Evolutionary conservation across 2,329 filamentous ascomycete species (phyloP).

Genomic region (Hymenoscyphus infarciens): DNA sequence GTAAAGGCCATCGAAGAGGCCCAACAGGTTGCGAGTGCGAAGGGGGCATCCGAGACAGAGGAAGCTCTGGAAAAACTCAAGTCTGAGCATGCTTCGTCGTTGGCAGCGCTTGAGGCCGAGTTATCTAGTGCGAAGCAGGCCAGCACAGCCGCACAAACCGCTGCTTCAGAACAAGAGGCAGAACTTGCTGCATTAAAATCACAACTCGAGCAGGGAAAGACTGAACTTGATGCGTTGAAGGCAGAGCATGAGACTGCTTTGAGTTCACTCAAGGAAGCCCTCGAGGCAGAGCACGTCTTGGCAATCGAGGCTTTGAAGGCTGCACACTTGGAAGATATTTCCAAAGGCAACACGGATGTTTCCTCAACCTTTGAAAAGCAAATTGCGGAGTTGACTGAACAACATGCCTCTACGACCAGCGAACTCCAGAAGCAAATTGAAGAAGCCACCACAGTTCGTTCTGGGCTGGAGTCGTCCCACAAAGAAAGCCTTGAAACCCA

Average conservation of each 20-base stretch:
- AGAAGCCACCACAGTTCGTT: conserved; percentile 47
- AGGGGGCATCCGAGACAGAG: conserved; percentile 37
- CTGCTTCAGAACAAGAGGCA: conserved; percentile 36
- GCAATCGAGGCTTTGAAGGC: conserved; percentile 49
- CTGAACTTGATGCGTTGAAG: conserved; percentile 29
- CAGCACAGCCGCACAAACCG: conserved; percentile 34
- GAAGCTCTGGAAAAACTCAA: conserved; percentile 50
- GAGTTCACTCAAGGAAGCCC: conserved; percentile 46
- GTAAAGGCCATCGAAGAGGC: conserved; percentile 33
- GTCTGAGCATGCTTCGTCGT: conserved; percentile 34
- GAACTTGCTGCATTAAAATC: conserved; percentile 33
- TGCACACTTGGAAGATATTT: conserved; percentile 50
- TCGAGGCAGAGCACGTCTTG: conserved; percentile 49
- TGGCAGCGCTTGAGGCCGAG: conserved; percentile 36
- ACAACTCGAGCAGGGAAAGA: conserved; percentile 41
- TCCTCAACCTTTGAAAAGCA: conserved; percentile 46
- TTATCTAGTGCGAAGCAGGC: conserved; percentile 48
- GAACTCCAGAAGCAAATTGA: conserved; percentile 55
- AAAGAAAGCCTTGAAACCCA: conserved; percentile 45
- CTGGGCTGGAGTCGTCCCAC: conserved; percentile 44
- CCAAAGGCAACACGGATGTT: conserved; percentile 43
- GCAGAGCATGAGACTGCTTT: conserved; percentile 40
- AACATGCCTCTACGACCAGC: conserved; percentile 46
- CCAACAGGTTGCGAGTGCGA: conserved; percentile 26
- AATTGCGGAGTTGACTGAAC: conserved; percentile 47